Conservation (phyloP, 2,329 filamentous ascomycete species). For the Pseudohalonectria lignicola region DNA sequence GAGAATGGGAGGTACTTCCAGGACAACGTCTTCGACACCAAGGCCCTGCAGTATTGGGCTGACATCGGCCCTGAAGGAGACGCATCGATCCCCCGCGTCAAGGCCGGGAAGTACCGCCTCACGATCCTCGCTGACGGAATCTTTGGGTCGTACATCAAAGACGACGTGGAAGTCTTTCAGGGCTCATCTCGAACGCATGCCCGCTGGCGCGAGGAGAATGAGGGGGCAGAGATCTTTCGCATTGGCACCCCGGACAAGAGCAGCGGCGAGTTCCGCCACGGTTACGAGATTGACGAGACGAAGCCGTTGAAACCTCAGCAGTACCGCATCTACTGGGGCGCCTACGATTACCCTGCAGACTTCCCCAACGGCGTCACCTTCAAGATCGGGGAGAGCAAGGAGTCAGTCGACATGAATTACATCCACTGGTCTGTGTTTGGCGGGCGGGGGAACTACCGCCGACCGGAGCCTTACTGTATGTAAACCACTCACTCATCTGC, state of each 20-base stretch:
- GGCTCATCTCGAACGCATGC: conserved; percentile 12
- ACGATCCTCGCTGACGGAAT: conserved; percentile 52
- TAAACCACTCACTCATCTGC: conserved; percentile 9
- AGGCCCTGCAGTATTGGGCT: conserved; percentile 53
- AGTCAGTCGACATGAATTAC: conserved; percentile 44
- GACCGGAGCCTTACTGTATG: conserved; percentile 28
- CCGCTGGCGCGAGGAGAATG: conserved; percentile 41
- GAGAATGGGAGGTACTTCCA: conserved; percentile 41
- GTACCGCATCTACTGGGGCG: conserved; percentile 50
- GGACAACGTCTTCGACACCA: conserved; percentile 42
- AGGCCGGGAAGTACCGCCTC: conserved; percentile 47
- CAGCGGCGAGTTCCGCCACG: conserved; percentile 49
- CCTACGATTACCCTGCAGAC: conserved; percentile 46
- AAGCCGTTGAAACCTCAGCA: conserved; percentile 42
- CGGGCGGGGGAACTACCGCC: conserved; percentile 35
- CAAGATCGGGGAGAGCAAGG: conserved; percentile 40
- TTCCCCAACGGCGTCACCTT: conserved; percentile 49
- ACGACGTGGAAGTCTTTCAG: conserved; percentile 25
- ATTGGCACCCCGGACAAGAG: conserved; percentile 52
- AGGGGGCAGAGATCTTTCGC: conserved; percentile 49
- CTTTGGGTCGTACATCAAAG: conserved; percentile 48
- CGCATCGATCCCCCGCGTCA: conserved; percentile 41
- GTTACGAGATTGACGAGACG: conserved; percentile 33
- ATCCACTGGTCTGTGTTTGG: conserved; percentile 57
- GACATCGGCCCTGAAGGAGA: conserved; percentile 34